Percentiles rank a stretch among this genome's conserved stretches.
Conservation (phyloP, 768 basidiomycete species). For the Boletus rufocinnamomeus region DNA sequence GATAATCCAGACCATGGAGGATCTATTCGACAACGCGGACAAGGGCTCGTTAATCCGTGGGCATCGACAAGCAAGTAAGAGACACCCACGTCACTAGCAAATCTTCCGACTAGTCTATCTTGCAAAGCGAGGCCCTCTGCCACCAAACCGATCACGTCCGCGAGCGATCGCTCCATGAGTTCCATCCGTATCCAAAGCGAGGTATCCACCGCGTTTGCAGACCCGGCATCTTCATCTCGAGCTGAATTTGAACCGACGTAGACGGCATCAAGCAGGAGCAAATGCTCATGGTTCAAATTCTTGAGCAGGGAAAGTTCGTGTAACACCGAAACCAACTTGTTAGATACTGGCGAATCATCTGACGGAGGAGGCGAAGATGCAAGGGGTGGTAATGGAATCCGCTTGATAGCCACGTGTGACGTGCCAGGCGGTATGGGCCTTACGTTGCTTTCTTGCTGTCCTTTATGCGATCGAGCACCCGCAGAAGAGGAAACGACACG, state of each 20-base stretch:
- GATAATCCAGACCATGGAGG: slow-evolving; percentile 62
- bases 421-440: slow-evolving; percentile 27
- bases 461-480: not conserved
- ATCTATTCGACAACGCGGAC: slow-evolving; percentile 43
- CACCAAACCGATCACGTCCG: slow-evolving; percentile 71
- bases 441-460: slow-evolving; percentile 14
- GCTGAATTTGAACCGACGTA: slow-evolving; percentile 55
- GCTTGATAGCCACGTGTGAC: slow-evolving; percentile 75
- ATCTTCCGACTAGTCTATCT: slow-evolving; percentile 71
- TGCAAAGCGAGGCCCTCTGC: slow-evolving; percentile 62
- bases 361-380: slow-evolving; percentile 22
- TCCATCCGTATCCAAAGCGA: slow-evolving; percentile 88
- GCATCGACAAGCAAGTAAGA: not conserved
- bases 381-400: slow-evolving; percentile 55
- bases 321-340: slow-evolving; percentile 64
- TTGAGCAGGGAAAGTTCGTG: slow-evolving; percentile 63
- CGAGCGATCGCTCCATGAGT: slow-evolving; percentile 85
- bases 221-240: slow-evolving; percentile 33
- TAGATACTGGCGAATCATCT: slow-evolving; percentile 41
- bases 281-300: slow-evolving; percentile 57
- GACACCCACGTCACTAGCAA: slow-evolving; percentile 71
- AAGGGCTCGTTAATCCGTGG: not conserved
- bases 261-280: slow-evolving; percentile 67
- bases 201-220: slow-evolving; percentile 41
- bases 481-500: slow-evolving; percentile 28